phyloP scores from a whole-genome alignment of 2,329 filamentous ascomycete species.

The Coccinonectria pachysandricola region DNA sequence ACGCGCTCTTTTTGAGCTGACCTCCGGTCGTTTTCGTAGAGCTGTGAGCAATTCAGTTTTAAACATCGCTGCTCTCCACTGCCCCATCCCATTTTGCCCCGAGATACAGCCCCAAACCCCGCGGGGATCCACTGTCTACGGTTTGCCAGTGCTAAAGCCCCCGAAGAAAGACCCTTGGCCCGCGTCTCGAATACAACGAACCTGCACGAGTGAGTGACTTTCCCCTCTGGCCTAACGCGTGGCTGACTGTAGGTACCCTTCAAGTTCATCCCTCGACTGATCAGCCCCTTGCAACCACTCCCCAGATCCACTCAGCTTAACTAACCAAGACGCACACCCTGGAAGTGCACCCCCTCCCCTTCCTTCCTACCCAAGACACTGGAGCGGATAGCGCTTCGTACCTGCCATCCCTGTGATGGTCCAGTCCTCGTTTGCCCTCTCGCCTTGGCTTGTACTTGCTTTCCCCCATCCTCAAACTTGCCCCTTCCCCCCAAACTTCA shows the following conservation, averaged over 20 bases:
- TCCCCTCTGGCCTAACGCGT: conserved; percentile 1
- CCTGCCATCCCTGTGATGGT: conserved; percentile 15
- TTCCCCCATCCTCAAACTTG: conserved; percentile 1
- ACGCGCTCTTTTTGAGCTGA: too few relatives aligned
- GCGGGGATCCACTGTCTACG: conserved; percentile 1
- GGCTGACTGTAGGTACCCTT: conserved; percentile 1
- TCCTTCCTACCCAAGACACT: too few relatives aligned
- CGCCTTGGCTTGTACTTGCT: conserved; percentile 1
- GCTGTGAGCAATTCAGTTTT: too few relatives aligned
- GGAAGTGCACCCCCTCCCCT: conserved; percentile 2
- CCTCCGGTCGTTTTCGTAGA: too few relatives aligned
- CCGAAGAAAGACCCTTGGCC: conserved; percentile 6
- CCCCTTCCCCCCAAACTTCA: conserved; percentile 2
- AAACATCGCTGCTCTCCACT: too few relatives aligned
- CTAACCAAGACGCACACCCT: too few relatives aligned
- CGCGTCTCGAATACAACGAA: conserved; percentile 2
- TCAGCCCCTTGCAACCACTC: conserved; percentile 2
- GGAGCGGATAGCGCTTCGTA: too few relatives aligned
- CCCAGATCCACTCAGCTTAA: conserved; percentile 9
- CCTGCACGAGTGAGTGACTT: too few relatives aligned
- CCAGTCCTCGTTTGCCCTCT: too few relatives aligned
- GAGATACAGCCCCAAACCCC: background rate
- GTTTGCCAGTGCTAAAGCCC: conserved; percentile 2
- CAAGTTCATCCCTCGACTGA: too few relatives aligned
- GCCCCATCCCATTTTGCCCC: background rate